Evolutionary conservation across 129 eudicot genomes (phyloP).

Genomic region (Tagetes patula): DNA sequence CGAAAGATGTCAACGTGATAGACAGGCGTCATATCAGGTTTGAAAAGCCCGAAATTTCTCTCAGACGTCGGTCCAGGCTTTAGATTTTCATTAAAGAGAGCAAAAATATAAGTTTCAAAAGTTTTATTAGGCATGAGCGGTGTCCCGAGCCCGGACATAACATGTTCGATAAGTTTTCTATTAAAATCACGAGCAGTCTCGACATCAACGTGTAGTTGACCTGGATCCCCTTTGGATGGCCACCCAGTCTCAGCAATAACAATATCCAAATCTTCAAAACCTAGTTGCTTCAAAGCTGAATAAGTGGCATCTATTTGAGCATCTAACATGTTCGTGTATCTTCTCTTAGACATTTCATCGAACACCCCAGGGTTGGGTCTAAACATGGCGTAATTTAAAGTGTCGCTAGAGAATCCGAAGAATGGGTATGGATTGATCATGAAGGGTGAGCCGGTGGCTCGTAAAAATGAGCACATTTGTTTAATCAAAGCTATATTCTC

Average conservation of each 20-base stretch:
- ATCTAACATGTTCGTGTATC: slow-evolving; percentile 81
- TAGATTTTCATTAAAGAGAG: slow-evolving; percentile 71
- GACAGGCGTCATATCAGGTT: slow-evolving; percentile 64
- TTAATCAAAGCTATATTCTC: slow-evolving; percentile 54
- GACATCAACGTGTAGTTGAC: slow-evolving; percentile 53
- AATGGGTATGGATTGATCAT: slow-evolving; percentile 86
- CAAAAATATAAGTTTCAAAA: slow-evolving; percentile 78
- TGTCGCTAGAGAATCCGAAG: slow-evolving; percentile 53
- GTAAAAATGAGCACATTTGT: slow-evolving; percentile 59
- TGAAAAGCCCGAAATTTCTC: slow-evolving; percentile 71
- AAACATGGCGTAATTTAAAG: slow-evolving; percentile 69
- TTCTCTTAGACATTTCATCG: slow-evolving; percentile 46
- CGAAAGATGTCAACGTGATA: slow-evolving; percentile 60
- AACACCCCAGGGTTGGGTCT: slow-evolving; percentile 62
- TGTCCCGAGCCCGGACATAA: slow-evolving; percentile 73
- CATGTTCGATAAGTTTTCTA: slow-evolving; percentile 56
- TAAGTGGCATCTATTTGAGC: slow-evolving; percentile 74
- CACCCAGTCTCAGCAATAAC: slow-evolving; percentile 89
- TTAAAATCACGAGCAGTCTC: slow-evolving; percentile 71
- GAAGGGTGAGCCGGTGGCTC: slow-evolving; percentile 70
- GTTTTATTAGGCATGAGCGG: slow-evolving; percentile 85
- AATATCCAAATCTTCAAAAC: slow-evolving; percentile 55
- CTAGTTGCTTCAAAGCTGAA: slow-evolving; percentile 64
- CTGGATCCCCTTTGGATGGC: slow-evolving; percentile 82
- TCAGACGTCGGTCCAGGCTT: slow-evolving; percentile 83